Conservation (phyloP, 345 rosid species). For the Lepidium sativum region DNA sequence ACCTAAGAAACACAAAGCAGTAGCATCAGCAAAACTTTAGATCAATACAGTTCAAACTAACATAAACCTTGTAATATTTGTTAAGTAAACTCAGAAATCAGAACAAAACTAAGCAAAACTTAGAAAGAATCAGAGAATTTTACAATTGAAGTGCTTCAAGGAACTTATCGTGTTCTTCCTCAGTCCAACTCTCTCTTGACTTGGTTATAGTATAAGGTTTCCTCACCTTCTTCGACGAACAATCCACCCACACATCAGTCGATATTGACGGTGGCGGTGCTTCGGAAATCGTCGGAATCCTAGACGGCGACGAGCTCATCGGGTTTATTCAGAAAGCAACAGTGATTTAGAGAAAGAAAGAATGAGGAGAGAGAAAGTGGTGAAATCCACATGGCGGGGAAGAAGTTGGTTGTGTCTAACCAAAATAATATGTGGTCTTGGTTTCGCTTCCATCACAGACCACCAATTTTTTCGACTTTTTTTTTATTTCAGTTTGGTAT, state of each 20-base stretch:
- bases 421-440: conserved; percentile 10
- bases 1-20: conserved; percentile 39
- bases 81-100: neutral
- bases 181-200: conserved; percentile 98
- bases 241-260: conserved; percentile 26
- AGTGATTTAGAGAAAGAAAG: neutral
- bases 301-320: conserved; percentile 35
- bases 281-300: conserved; percentile 26
- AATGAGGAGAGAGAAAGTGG: conserved; percentile 12
- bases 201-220: conserved; percentile 98
- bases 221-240: conserved; percentile 65
- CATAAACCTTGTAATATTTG: neutral
- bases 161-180: conserved; percentile 97
- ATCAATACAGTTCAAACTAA: neutral
- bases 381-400: conserved; percentile 28
- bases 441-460: conserved; percentile 4
- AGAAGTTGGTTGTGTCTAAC: neutral
- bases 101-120: neutral
- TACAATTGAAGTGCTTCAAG: conserved; percentile 97
- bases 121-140: neutral
- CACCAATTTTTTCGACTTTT: conserved; percentile 6
- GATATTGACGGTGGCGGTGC: conserved; percentile 35
- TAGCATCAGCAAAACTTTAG: neutral
- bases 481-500: neutral
- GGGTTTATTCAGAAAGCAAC: neutral